These are phyloP conservation scores for Citrus sp. DNA, from an alignment of 345 rosid genomes.

Conservation along the genomic window DNA sequence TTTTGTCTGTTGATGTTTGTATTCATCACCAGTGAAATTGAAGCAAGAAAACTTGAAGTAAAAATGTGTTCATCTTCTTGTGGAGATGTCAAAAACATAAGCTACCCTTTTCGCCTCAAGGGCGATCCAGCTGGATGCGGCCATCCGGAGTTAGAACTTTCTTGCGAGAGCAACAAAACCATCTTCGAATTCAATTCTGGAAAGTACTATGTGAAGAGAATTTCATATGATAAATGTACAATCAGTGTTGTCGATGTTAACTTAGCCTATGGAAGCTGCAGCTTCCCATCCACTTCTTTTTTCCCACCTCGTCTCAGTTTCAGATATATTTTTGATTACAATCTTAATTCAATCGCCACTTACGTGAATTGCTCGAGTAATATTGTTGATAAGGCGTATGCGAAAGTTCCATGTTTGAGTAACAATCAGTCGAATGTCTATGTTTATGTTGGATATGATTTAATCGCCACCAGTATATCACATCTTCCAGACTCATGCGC, in stretches of 20 bases:
- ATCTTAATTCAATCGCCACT: neutral
- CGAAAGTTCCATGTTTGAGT: conserved; percentile 25
- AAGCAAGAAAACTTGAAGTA: conserved; percentile 17
- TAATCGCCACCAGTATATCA: too few species aligned
- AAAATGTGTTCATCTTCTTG: conserved; percentile 27
- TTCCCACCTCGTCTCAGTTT: too few species aligned
- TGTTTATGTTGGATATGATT: conserved; percentile 13
- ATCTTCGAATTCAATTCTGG: conserved; percentile 17
- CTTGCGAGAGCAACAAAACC: conserved; percentile 32
- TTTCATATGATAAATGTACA: conserved; percentile 9
- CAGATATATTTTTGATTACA: too few species aligned
- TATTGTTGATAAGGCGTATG: conserved; percentile 10
- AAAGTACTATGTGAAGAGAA: conserved; percentile 25
- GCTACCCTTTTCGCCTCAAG: conserved; percentile 35
- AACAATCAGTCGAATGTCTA: conserved; percentile 20
- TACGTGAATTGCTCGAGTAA: conserved; percentile 28
- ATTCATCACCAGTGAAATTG: neutral
- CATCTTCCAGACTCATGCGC: conserved; percentile 26
- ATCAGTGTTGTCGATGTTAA: conserved; percentile 29
- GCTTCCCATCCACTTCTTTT: neutral
- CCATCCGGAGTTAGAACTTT: conserved; percentile 18
- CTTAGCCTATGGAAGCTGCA: conserved; percentile 29
- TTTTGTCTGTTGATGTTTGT: conserved; percentile 10
- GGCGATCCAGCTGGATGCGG: conserved; percentile 32
- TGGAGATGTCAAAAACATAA: conserved; percentile 32